A percentile compares a stretch with the other conserved stretches of the same genome.
Evolutionary conservation across 1,284 basidiomycete genomes (phyloP).

Genomic region (Cutaneotrichosporon curvatum): DNA sequence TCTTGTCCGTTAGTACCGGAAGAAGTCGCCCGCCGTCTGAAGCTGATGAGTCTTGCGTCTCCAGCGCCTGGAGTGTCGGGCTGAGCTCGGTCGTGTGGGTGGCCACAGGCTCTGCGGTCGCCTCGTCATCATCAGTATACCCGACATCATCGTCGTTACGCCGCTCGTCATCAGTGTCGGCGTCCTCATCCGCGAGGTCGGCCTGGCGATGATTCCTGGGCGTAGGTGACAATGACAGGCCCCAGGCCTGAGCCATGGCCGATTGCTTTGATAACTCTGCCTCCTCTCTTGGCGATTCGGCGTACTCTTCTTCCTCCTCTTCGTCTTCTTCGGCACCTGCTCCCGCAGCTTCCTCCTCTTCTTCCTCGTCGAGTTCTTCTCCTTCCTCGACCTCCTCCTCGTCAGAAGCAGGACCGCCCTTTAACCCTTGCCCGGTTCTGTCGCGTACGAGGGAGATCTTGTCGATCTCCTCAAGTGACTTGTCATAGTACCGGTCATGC

Average conservation of each 20-base stretch:
- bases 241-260: too few species aligned
- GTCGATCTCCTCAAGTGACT: conserved; percentile 32
- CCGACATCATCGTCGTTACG: conserved; percentile 9
- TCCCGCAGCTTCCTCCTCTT: conserved; percentile 27
- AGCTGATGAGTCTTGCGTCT: too few species aligned
- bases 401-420: background rate
- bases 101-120: conserved; percentile 20
- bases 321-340: conserved; percentile 7
- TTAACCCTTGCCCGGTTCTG: conserved; percentile 14
- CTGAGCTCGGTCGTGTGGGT: too few species aligned
- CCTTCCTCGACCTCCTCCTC: conserved; percentile 1
- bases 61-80: too few species aligned
- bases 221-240: too few species aligned
- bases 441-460: conserved; percentile 23
- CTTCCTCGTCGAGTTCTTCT: conserved; percentile 27
- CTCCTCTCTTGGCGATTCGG: background rate
- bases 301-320: conserved; percentile 1
- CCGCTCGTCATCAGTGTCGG: conserved; percentile 7
- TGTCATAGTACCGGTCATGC: conserved; percentile 31
- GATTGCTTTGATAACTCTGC: background rate
- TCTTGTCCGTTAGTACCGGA: conserved; percentile 1
- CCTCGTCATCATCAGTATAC: conserved; percentile 36
- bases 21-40: conserved; percentile 1
- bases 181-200: background rate
- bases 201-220: too few species aligned